A percentile compares a stretch with the other conserved stretches of the same genome.
These are phyloP conservation scores for Metschnikowia chrysomelidarum DNA, from an alignment of 805 yeast species.

Conservation along the genomic window DNA sequence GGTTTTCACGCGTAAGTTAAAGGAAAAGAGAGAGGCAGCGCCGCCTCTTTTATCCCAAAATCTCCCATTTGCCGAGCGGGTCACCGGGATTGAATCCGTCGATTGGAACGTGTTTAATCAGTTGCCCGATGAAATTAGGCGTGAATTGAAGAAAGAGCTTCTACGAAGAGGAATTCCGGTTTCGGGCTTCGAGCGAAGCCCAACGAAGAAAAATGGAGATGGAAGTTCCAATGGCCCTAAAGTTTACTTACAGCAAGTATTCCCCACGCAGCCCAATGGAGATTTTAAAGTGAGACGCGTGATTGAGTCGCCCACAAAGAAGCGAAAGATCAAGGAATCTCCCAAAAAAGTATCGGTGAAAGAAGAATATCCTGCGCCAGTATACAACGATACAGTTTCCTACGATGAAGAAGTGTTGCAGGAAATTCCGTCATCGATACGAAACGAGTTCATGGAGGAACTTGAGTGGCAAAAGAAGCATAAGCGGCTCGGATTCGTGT, in stretches of 20 bases:
- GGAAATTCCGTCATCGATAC: constrained; percentile 39
- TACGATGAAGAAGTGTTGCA: constrained; percentile 37
- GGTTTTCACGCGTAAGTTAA: constrained; percentile 5
- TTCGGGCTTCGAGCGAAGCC: constrained; percentile 15
- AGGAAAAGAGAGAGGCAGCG: background rate
- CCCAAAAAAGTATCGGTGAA: constrained; percentile 21
- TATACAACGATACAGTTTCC: constrained; percentile 25
- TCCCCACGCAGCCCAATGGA: constrained; percentile 33
- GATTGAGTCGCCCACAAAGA: constrained; percentile 29
- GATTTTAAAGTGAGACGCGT: constrained; percentile 32
- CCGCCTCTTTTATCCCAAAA: constrained; percentile 9
- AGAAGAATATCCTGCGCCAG: constrained; percentile 5
- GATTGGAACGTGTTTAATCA: constrained; percentile 65
- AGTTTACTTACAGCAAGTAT: constrained; percentile 35
- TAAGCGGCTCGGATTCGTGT: constrained; percentile 24
- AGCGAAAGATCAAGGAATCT: constrained; percentile 15
- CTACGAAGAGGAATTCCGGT: constrained; percentile 39
- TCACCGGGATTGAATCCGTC: constrained; percentile 31
- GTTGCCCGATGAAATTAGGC: constrained; percentile 63
- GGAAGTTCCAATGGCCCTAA: constrained; percentile 22
- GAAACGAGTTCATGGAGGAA: constrained; percentile 37
- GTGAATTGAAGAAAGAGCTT: constrained; percentile 58
- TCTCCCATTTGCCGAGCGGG: constrained; percentile 15
- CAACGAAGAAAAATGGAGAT: constrained; percentile 2
- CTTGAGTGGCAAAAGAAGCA: constrained; percentile 28